Percentiles rank a stretch among this genome's conserved stretches.
Conservation (phyloP, 73 alveolate genomes). For the Effrenium voratum region DNA sequence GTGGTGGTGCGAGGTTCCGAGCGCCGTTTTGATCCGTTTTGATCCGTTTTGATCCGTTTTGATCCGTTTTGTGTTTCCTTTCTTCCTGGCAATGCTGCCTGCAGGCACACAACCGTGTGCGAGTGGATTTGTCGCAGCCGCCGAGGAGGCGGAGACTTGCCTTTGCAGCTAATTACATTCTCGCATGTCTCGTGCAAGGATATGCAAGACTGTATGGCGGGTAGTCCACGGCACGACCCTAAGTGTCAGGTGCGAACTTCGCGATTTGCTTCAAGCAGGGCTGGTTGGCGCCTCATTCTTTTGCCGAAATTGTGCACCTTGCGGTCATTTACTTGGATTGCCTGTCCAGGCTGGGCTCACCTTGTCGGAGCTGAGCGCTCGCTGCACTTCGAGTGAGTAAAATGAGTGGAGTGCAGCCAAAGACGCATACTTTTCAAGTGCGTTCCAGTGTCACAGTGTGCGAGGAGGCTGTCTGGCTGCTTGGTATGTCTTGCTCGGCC, state of each 20-base stretch:
- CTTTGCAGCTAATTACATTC: background rate
- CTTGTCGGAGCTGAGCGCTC: constrained; percentile 13
- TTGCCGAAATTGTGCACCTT: background rate
- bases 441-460: background rate
- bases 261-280: constrained; percentile 40
- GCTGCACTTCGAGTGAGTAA: background rate
- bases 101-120: constrained; percentile 79
- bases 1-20: constrained; percentile 86
- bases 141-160: background rate
- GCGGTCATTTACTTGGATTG: background rate
- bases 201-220: background rate
- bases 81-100: background rate
- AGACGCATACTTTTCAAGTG: background rate
- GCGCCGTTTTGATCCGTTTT: background rate
- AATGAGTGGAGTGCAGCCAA: background rate
- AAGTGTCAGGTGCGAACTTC: constrained; percentile 10
- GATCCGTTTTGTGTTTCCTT: too few species aligned
- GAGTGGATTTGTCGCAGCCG: constrained; percentile 43
- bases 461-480: background rate
- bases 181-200: background rate
- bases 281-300: background rate
- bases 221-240: background rate
- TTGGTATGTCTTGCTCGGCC: background rate
- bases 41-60: background rate
- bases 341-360: constrained; percentile 17